Evolutionary conservation across 106 monocot species (phyloP).

Genomic region (Acorus gramineus): DNA sequence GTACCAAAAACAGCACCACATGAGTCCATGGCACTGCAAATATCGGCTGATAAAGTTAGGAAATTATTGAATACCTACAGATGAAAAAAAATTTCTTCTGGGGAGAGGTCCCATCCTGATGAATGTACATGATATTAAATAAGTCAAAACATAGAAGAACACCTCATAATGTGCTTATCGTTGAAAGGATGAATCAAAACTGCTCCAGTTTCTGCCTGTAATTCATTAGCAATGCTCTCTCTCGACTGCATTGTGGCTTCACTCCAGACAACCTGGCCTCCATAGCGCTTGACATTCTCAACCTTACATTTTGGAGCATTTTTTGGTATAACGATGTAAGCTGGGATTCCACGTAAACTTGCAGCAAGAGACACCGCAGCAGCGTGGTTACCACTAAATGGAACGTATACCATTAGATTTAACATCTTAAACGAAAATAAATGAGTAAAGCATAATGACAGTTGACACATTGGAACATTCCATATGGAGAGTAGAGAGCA

Average conservation of each 20-base stretch:
- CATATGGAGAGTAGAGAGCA: background rate
- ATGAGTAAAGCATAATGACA: background rate
- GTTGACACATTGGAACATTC: no score
- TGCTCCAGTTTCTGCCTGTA: conserved; percentile 81
- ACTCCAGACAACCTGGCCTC: conserved; percentile 81
- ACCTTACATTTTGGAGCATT: conserved; percentile 92
- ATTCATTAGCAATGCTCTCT: conserved; percentile 45
- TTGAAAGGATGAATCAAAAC: conserved; percentile 90
- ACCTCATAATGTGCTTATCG: conserved; percentile 78
- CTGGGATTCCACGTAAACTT: conserved; percentile 80
- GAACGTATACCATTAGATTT: conserved; percentile 4
- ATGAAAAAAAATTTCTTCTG: background rate
- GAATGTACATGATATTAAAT: background rate
- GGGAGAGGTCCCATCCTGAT: background rate
- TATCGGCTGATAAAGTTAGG: no score
- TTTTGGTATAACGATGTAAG: conserved; percentile 81
- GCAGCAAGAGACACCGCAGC: conserved; percentile 89
- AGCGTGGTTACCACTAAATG: conserved; percentile 88
- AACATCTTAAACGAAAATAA: background rate
- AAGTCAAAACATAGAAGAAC: background rate
- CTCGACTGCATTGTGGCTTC: conserved; percentile 65
- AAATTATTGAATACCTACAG: background rate
- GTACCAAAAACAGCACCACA: no score
- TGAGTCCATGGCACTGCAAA: no score
- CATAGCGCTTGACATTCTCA: conserved; percentile 88